Percentiles rank a stretch among this genome's conserved stretches.
phyloP scores from a whole-genome alignment of 2,329 filamentous ascomycete species.

The Colletotrichum falcatum region DNA sequence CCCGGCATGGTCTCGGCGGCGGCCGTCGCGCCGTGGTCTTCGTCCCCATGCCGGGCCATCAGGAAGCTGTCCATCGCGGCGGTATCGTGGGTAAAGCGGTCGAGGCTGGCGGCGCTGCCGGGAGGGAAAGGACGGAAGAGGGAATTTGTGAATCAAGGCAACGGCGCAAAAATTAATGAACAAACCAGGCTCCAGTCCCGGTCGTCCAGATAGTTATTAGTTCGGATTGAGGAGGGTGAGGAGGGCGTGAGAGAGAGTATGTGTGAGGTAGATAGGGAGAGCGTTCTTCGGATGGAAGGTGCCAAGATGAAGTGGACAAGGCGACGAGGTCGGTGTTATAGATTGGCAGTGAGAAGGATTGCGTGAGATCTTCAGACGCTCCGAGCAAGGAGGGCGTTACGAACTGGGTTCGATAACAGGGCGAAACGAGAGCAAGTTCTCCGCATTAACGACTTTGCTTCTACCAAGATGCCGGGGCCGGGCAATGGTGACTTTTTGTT shows the following conservation, averaged over 20 bases:
- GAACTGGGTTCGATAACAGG: constrained; percentile 15
- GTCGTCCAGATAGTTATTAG: background rate
- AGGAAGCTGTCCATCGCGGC: constrained; percentile 31
- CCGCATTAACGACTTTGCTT: constrained; percentile 36
- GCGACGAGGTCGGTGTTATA: constrained; percentile 36
- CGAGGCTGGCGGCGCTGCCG: constrained; percentile 13
- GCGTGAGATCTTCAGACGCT: constrained; percentile 42
- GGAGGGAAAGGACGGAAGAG: background rate
- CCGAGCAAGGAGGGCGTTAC: constrained; percentile 31
- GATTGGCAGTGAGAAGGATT: constrained; percentile 39
- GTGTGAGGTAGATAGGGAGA: constrained; percentile 1
- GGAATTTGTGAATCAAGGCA: background rate
- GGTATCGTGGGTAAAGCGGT: constrained; percentile 4
- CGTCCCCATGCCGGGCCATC: constrained; percentile 33
- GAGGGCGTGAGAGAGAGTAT: background rate
- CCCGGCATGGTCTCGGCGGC: constrained; percentile 36
- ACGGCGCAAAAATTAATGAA: background rate
- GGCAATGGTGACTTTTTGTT: constrained; percentile 35
- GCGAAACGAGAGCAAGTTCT: constrained; percentile 38
- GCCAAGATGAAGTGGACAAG: background rate
- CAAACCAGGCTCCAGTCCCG: constrained; percentile 40
- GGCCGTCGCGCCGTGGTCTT: constrained; percentile 20
- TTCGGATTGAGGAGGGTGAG: background rate
- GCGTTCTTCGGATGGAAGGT: background rate
- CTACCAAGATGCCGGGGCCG: constrained; percentile 33